These are phyloP conservation scores for Pseudisothecium myosuroides DNA, from an alignment of 225 moss, liverwort and hornwort genomes.

Conservation along the genomic window DNA sequence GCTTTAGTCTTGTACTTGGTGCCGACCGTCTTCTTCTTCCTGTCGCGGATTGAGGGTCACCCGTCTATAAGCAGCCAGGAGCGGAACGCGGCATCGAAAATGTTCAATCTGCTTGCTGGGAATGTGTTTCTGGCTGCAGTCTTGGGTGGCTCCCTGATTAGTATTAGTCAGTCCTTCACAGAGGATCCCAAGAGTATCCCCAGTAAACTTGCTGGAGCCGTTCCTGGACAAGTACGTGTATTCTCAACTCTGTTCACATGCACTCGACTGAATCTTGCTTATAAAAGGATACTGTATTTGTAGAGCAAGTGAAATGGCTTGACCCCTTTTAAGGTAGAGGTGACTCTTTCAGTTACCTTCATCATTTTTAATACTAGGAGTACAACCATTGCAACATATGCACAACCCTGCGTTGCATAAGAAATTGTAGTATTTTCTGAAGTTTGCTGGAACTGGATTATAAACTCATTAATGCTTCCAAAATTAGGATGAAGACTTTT, in stretches of 20 bases:
- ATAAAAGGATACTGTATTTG: background rate
- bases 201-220: slow-evolving; percentile 19
- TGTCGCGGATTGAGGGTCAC: slow-evolving; percentile 60
- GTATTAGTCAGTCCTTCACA: slow-evolving; percentile 22
- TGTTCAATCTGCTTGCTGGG: slow-evolving; percentile 68
- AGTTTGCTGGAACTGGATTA: background rate
- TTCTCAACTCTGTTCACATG: background rate
- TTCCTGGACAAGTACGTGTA: slow-evolving; percentile 16
- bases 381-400: background rate
- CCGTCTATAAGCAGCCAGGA: slow-evolving; percentile 66
- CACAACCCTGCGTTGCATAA: background rate
- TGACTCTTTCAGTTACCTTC: background rate
- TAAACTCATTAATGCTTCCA: background rate
- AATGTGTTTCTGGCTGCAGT: slow-evolving; percentile 77
- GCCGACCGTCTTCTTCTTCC: slow-evolving; percentile 41
- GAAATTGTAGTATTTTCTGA: background rate
- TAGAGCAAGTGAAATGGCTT: background rate
- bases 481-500: no score
- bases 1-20: slow-evolving; percentile 45
- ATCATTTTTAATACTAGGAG: background rate
- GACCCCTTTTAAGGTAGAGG: background rate
- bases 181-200: slow-evolving; percentile 33
- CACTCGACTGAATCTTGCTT: background rate
- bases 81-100: slow-evolving; percentile 45
- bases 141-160: slow-evolving; percentile 29